Conservation (phyloP, 805 yeast species). For the Nakazawaea ernobii region DNA sequence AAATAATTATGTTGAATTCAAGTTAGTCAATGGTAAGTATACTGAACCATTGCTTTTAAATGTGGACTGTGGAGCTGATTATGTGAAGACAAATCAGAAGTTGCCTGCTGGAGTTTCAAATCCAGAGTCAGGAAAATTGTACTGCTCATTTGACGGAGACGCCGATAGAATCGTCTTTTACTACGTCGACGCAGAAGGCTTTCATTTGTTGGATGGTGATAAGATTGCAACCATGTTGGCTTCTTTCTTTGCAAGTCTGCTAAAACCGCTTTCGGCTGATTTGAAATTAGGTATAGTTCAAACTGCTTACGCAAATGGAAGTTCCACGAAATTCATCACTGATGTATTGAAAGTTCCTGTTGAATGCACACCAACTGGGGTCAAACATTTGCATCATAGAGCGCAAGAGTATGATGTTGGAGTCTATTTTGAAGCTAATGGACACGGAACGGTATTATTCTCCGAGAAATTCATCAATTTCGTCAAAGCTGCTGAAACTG, state of each 20-base stretch:
- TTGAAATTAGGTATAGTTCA: slow-evolving; percentile 79
- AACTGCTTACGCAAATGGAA: slow-evolving; percentile 97
- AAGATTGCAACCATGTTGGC: slow-evolving; percentile 86
- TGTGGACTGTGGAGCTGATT: slow-evolving; percentile 90
- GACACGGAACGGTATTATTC: slow-evolving; percentile 96
- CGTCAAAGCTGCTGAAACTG: slow-evolving; percentile 28
- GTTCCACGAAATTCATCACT: slow-evolving; percentile 69
- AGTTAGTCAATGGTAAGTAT: slow-evolving; percentile 48
- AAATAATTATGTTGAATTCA: slow-evolving; percentile 32
- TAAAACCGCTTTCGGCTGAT: slow-evolving; percentile 37
- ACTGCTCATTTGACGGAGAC: slow-evolving; percentile 92
- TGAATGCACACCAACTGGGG: slow-evolving; percentile 90
- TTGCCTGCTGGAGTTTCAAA: slow-evolving; percentile 55
- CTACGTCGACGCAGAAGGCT: slow-evolving; percentile 36
- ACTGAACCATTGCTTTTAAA: slow-evolving; percentile 56
- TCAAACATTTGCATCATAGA: slow-evolving; percentile 92
- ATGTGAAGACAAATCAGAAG: slow-evolving; percentile 81
- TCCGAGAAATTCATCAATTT: slow-evolving; percentile 45
- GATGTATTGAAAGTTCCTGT: slow-evolving; percentile 67
- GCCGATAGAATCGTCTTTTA: slow-evolving; percentile 93
- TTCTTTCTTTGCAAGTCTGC: slow-evolving; percentile 44
- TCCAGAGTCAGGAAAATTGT: slow-evolving; percentile 43
- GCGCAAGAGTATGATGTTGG: slow-evolving; percentile 84
- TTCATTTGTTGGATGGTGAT: slow-evolving; percentile 82
- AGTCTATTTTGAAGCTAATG: slow-evolving; percentile 95